phyloP scores from a whole-genome alignment of 495 filamentous ascomycete species.

The Aspergillus bertholletiae region DNA sequence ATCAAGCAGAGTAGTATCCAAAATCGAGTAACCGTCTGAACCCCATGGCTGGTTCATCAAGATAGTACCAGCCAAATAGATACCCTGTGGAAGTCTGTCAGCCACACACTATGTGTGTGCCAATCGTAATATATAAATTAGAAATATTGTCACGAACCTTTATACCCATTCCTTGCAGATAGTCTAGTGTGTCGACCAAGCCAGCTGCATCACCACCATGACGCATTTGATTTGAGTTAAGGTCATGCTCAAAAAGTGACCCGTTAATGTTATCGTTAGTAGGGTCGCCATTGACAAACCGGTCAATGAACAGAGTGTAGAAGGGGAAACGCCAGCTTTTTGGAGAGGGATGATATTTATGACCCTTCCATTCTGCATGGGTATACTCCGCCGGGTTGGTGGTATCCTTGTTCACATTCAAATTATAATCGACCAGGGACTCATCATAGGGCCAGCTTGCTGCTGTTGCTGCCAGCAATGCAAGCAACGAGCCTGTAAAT shows the following conservation, averaged over 20 bases:
- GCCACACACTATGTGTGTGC: background rate
- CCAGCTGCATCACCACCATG: constrained; percentile 69
- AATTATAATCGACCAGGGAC: constrained; percentile 51
- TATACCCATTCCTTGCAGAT: constrained; percentile 72
- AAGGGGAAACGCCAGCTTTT: constrained; percentile 69
- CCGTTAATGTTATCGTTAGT: constrained; percentile 68
- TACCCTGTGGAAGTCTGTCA: constrained; percentile 37
- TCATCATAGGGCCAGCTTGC: constrained; percentile 54
- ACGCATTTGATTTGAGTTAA: constrained; percentile 66
- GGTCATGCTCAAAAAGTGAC: constrained; percentile 66
- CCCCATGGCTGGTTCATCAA: constrained; percentile 73
- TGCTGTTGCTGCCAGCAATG: constrained; percentile 25
- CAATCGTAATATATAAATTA: background rate
- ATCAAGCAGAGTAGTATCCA: constrained; percentile 69
- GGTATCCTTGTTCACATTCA: constrained; percentile 62
- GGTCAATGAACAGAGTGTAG: constrained; percentile 67
- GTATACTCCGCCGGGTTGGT: constrained; percentile 58
- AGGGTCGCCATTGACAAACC: constrained; percentile 71
- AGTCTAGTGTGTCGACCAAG: constrained; percentile 64
- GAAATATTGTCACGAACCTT: constrained; percentile 41
- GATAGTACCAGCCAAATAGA: constrained; percentile 67
- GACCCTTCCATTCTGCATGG: constrained; percentile 51
- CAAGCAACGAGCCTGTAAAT: constrained; percentile 21
- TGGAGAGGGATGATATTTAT: constrained; percentile 56
- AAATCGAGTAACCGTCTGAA: constrained; percentile 62